A percentile compares a stretch with the other conserved stretches of the same genome.
Evolutionary conservation across 495 filamentous ascomycete species (phyloP).

Genomic region (Aspergillus panamensis): DNA sequence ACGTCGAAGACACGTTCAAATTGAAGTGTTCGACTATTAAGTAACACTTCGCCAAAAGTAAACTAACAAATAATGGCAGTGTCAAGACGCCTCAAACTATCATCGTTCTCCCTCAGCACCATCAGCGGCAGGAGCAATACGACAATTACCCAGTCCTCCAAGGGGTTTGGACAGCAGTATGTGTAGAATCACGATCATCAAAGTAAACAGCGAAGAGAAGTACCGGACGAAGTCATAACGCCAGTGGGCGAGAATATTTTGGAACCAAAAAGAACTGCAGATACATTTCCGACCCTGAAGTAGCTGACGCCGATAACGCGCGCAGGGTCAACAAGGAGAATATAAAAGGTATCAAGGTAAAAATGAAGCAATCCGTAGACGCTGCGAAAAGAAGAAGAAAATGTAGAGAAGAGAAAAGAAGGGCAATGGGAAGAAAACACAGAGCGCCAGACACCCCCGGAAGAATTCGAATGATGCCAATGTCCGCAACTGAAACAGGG

Average conservation of each 20-base stretch:
- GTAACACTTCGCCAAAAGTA: no score
- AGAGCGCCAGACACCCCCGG: slow-evolving; percentile 41
- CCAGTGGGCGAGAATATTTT: background rate
- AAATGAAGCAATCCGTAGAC: slow-evolving; percentile 31
- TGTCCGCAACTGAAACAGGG: slow-evolving; percentile 40
- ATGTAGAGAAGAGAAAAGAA: slow-evolving; percentile 21
- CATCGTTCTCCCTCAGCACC: no score
- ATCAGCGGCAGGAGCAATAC: no score
- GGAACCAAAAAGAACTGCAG: slow-evolving; percentile 21
- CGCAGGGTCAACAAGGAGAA: slow-evolving; percentile 15
- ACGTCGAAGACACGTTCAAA: no score
- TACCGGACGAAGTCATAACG: background rate
- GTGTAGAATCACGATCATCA: background rate
- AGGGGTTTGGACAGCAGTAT: background rate
- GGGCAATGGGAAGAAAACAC: slow-evolving; percentile 18
- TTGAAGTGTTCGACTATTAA: no score
- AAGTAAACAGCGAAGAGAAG: background rate
- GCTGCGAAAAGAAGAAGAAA: slow-evolving; percentile 19
- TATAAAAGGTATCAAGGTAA: slow-evolving; percentile 37
- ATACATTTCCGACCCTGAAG: slow-evolving; percentile 22
- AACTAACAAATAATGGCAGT: no score
- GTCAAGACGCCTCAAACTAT: no score
- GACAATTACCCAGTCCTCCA: no score
- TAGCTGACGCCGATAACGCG: slow-evolving; percentile 34
- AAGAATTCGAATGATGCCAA: slow-evolving; percentile 34